Evolutionary conservation across 768 basidiomycete genomes (phyloP).

Genomic region (Mycena capillaripes): DNA sequence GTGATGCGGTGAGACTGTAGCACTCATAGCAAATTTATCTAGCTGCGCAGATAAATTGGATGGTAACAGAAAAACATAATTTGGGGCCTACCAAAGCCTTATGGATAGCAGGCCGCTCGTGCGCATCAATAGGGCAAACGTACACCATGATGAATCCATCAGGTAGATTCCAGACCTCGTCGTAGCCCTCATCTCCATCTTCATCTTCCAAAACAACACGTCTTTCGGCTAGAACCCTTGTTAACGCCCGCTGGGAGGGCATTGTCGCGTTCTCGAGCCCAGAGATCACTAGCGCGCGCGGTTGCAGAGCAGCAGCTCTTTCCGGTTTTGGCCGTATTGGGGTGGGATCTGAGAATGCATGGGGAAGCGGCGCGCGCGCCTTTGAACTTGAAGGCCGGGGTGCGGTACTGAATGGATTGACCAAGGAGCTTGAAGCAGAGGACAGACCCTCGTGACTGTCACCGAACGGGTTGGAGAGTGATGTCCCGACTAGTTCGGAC

Average conservation of each 20-base stretch:
- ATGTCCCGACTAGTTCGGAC: slow-evolving; percentile 43
- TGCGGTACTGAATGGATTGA: slow-evolving; percentile 29
- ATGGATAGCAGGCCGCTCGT: slow-evolving; percentile 76
- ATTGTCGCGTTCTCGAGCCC: slow-evolving; percentile 75
- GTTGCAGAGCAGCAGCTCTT: slow-evolving; percentile 50
- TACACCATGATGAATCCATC: slow-evolving; percentile 80
- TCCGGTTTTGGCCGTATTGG: slow-evolving; percentile 38
- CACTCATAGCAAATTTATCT: slow-evolving; percentile 86
- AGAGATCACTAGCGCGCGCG: slow-evolving; percentile 75
- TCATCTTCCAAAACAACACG: slow-evolving; percentile 62
- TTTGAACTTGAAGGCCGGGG: slow-evolving; percentile 16
- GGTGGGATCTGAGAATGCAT: slow-evolving; percentile 54
- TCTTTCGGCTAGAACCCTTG: slow-evolving; percentile 64
- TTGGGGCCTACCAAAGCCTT: slow-evolving; percentile 70
- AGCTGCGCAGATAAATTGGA: slow-evolving; percentile 58
- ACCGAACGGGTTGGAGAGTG: slow-evolving; percentile 31
- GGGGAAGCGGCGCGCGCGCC: slow-evolving; percentile 34
- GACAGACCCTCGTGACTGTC: slow-evolving; percentile 28
- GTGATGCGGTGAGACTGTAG: slow-evolving; percentile 65
- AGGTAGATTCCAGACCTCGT: slow-evolving; percentile 69
- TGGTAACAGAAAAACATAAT: slow-evolving; percentile 7
- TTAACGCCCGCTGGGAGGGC: slow-evolving; percentile 70
- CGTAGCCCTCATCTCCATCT: slow-evolving; percentile 50
- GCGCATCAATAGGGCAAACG: slow-evolving; percentile 74
- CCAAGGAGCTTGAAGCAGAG: slow-evolving; percentile 23